A percentile compares a stretch with the other conserved stretches of the same genome.
Evolutionary conservation across 2,329 filamentous ascomycete species (phyloP).

Genomic region (Aureobasidium zeae): DNA sequence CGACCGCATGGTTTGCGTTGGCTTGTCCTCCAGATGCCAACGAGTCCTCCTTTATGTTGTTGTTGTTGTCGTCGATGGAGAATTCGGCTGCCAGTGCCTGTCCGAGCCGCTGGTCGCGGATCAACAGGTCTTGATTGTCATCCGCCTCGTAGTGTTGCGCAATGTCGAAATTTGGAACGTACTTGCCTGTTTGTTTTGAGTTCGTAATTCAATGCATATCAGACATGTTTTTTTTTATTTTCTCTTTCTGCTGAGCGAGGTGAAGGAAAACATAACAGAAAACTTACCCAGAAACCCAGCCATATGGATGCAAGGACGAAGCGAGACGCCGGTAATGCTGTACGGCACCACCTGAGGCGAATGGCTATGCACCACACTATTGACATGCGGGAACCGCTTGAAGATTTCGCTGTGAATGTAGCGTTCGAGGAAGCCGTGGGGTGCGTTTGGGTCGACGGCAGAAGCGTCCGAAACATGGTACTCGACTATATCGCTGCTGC

Average conservation of each 20-base stretch:
- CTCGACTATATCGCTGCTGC: constrained; percentile 37
- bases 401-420: constrained; percentile 42
- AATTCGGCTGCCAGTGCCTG: constrained; percentile 20
- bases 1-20: constrained; percentile 27
- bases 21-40: background rate
- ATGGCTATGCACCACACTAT: constrained; percentile 39
- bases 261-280: too few species aligned
- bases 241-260: too few species aligned
- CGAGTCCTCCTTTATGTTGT: too few species aligned
- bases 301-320: constrained; percentile 37
- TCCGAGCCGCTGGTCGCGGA: constrained; percentile 20
- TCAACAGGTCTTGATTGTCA: constrained; percentile 22
- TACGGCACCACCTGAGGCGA: constrained; percentile 37
- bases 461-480: constrained; percentile 37
- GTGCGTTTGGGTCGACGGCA: constrained; percentile 33
- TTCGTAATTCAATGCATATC: too few species aligned
- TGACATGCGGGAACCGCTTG: constrained; percentile 32
- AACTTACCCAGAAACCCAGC: constrained; percentile 39
- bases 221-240: too few species aligned
- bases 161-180: constrained; percentile 22
- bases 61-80: constrained; percentile 5
- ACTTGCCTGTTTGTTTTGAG: too few species aligned
- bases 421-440: constrained; percentile 36
- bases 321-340: constrained; percentile 31
- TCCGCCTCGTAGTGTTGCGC: constrained; percentile 18